Base-by-base conservation (phyloP, 352 stramenopile species). In the Phytopythium ostracodes region DNA sequence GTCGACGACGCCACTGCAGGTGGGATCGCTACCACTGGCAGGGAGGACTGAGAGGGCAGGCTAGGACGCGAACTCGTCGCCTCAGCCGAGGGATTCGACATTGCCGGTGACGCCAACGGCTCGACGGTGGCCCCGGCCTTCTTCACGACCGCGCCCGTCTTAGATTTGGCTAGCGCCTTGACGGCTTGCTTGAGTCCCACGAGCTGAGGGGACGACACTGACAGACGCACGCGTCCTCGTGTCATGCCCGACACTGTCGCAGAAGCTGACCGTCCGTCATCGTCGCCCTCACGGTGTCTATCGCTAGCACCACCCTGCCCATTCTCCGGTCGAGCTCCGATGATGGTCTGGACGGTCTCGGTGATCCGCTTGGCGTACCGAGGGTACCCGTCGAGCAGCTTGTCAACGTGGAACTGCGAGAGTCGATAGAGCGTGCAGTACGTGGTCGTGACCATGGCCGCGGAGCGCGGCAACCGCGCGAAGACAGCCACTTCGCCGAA, bases 401-500 rank as follows among this genome's bases (percentile, higher is more conserved):
- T 84, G 22, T 87, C 79, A 6, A 75, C 64, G 29, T 88, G 64
- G 18, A 77, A 65, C 12, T 73, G 64, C 14, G 80, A 82, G 12
- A 90, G 63, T 4, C 73, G 67, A 62, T 87, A 90, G 14, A 90
- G 64, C 3, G 76, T 88, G 60, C 78, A 88, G 50, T 88, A 90
- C 9, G 80, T 90, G 3, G 74, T 73, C 1, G 80, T 84, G 25
- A 88, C 63, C 56, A 88, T 82, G 10, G 80, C 84, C 10, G 79
- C 81, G 1, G 79, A 83, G 2, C 81, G 72, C n/a, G 81, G 79
- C 15, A 86, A 65, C 35, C 75, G 70, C n/a, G 76, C 78, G 57
- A 91, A 87, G 4, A 89, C 76, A 0, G 81, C 78, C 11, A 91
- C 70, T 44, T 89, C 81, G 9, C 79, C 81, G 42, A 91, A 87